phyloP scores from a whole-genome alignment of 352 stramenopile genomes.

The Globisporangium apiculatum region DNA sequence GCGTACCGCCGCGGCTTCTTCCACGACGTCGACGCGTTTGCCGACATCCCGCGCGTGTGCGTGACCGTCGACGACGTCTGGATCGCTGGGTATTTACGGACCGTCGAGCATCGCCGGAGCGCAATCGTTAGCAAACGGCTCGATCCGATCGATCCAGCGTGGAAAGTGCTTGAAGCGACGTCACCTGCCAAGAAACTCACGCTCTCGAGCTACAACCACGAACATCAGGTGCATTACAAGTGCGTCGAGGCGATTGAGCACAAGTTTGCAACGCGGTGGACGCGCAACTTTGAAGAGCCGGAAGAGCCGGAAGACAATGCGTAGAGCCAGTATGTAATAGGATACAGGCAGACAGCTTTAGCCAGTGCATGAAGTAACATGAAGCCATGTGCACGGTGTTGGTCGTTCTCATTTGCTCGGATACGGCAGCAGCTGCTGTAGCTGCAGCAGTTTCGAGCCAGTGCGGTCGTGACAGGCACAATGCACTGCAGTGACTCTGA shows the following conservation, averaged over 20 bases:
- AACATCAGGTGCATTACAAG: conserved; percentile 78
- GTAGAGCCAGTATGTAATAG: not conserved
- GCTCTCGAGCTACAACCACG: conserved; percentile 76
- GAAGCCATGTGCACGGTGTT: no score
- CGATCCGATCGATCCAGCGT: conserved; percentile 53
- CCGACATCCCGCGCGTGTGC: conserved; percentile 56
- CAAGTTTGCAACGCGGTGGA: conserved; percentile 50
- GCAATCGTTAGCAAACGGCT: conserved; percentile 76
- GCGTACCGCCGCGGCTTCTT: conserved; percentile 77
- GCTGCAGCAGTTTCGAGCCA: no score
- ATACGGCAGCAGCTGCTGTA: no score
- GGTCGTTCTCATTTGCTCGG: no score
- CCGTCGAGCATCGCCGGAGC: conserved; percentile 43
- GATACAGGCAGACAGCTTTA: not conserved
- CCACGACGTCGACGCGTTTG: conserved; percentile 53
- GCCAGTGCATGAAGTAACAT: not conserved
- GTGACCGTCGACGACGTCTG: conserved; percentile 81
- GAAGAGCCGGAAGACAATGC: conserved; percentile 9
- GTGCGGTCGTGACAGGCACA: no score
- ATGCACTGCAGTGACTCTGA: no score
- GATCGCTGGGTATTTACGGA: conserved; percentile 75
- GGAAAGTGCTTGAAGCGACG: conserved; percentile 63
- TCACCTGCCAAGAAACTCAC: conserved; percentile 44
- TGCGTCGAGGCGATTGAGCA: conserved; percentile 70
- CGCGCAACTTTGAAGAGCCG: conserved; percentile 54